Conservation (phyloP, 768 basidiomycete species). For the Collybiopsis luxurians region DNA sequence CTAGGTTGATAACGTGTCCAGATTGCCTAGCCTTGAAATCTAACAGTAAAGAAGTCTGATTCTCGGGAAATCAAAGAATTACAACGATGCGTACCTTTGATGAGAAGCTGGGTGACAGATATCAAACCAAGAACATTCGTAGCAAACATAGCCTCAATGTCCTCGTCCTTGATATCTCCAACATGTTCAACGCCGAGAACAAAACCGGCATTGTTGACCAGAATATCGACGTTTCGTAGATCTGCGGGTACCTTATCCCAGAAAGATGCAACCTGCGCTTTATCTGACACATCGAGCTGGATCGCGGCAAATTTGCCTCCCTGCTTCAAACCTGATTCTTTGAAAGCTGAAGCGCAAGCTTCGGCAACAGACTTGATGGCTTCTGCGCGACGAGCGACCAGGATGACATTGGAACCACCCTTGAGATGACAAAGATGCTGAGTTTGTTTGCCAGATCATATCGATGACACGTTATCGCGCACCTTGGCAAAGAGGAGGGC, state of each 20-base stretch:
- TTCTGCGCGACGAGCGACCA: constrained; percentile 77
- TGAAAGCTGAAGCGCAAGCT: constrained; percentile 66
- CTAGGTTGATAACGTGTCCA: constrained; percentile 93
- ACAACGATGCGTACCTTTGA: constrained; percentile 44
- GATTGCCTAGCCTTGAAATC: constrained; percentile 76
- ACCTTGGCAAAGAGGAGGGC: constrained; percentile 90
- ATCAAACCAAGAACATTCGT: constrained; percentile 87
- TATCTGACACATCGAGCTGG: constrained; percentile 80
- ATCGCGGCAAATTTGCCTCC: constrained; percentile 79
- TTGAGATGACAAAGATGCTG: constrained; percentile 22
- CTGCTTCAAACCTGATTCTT: constrained; percentile 63
- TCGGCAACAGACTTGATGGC: constrained; percentile 69
- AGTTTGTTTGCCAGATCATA: background rate
- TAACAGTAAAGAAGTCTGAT: constrained; percentile 23
- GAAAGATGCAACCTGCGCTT: constrained; percentile 62
- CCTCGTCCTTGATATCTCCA: constrained; percentile 73
- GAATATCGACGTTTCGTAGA: constrained; percentile 75
- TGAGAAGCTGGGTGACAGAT: constrained; percentile 71
- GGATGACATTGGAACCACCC: constrained; percentile 87
- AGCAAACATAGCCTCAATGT: constrained; percentile 81
- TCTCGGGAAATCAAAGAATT: background rate
- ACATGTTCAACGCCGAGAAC: constrained; percentile 87
- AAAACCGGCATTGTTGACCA: constrained; percentile 81
- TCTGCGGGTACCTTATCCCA: constrained; percentile 70
- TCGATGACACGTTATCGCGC: background rate